Evolutionary conservation across 1,284 basidiomycete species (phyloP).

Genomic region (Inonotus obliquus): DNA sequence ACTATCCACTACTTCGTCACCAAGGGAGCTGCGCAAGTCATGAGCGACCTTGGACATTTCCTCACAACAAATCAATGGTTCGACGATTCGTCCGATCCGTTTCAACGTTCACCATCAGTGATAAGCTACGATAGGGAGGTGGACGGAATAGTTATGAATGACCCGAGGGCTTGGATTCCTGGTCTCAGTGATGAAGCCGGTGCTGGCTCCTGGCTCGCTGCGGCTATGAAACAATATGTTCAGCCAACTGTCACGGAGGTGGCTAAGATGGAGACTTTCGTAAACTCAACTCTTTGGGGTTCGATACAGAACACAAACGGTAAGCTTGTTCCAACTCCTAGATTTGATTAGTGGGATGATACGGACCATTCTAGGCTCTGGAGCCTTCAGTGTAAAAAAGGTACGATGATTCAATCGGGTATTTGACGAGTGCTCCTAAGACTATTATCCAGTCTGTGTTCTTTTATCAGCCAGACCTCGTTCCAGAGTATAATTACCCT

Average conservation of each 20-base stretch:
- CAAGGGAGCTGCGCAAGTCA: slow-evolving; percentile 39
- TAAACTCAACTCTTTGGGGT: slow-evolving; percentile 44
- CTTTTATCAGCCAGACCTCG: slow-evolving; percentile 45
- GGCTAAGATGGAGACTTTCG: slow-evolving; percentile 47
- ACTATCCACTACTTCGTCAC: slow-evolving; percentile 53
- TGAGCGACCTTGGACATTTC: slow-evolving; percentile 50
- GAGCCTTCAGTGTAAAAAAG: slow-evolving; percentile 39
- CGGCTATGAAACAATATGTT: slow-evolving; percentile 50
- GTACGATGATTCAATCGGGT: slow-evolving; percentile 24
- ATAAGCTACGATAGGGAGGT: slow-evolving; percentile 52
- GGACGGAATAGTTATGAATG: slow-evolving; percentile 44
- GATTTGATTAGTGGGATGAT: background rate
- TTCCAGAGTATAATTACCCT: slow-evolving; percentile 47
- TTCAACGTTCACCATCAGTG: slow-evolving; percentile 49
- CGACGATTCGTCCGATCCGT: slow-evolving; percentile 45
- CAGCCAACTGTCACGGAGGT: slow-evolving; percentile 51
- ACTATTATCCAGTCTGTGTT: slow-evolving; percentile 39
- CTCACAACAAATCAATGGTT: slow-evolving; percentile 55
- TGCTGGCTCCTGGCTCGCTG: slow-evolving; percentile 54
- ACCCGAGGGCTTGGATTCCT: slow-evolving; percentile 49
- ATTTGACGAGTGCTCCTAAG: background rate
- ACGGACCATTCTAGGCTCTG: slow-evolving; percentile 26
- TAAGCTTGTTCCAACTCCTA: slow-evolving; percentile 22
- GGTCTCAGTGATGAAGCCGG: slow-evolving; percentile 57
- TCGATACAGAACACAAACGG: slow-evolving; percentile 50